Base-by-base conservation (phyloP, 2,329 filamentous ascomycete species). In the Rhinocladiella mackenziei region DNA sequence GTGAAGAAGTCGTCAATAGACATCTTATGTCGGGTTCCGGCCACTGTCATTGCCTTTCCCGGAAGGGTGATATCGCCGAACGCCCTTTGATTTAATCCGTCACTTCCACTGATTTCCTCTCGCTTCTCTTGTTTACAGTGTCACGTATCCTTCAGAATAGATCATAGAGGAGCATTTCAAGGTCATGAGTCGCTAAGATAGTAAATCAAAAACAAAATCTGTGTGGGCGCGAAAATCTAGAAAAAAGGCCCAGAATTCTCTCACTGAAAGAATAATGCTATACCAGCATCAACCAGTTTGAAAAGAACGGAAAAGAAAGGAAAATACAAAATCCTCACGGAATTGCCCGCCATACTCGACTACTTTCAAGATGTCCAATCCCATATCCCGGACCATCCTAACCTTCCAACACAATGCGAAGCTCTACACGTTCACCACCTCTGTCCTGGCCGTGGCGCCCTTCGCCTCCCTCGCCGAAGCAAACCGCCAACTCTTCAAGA, bases 401-500 rank as follows among this genome's bases (percentile, higher is more conserved):
- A 18, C 46, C 14, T 53, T 47, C 30, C 50, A 53, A 17, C 39
- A 29, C 29, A 50, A 53, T 41, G 50, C 45, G 7, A 53, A 53
- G 39, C 46, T 53, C 26, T 50, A 47, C 36, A 48, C 39, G 3
- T 43, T 53, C 17, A 29, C 42, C 8, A 53, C 50, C 5, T 10
- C 37, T n/a, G 39, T 53, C n/a, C 65, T 66, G 3, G 70, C 72
- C 5, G 62, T 81, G 23, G 63, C 65, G 1, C 67, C 75, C 0
- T 72, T 80, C 48, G 56, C 67, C 0, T 60, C 65, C 2, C 69
- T 84, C 1, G 69, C 76, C 2, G 66, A 74, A 23, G 62, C 67
- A 22, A 76, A 78, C 43, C 72, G 67, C 39, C 58, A 64, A 5
- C 72, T 85, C 7, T 81, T 81, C 68, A 84, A 84, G 58, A 64